Base-by-base conservation (phyloP, 192 early-diverging fungal genomes). In the Mortierella alpina region DNA sequence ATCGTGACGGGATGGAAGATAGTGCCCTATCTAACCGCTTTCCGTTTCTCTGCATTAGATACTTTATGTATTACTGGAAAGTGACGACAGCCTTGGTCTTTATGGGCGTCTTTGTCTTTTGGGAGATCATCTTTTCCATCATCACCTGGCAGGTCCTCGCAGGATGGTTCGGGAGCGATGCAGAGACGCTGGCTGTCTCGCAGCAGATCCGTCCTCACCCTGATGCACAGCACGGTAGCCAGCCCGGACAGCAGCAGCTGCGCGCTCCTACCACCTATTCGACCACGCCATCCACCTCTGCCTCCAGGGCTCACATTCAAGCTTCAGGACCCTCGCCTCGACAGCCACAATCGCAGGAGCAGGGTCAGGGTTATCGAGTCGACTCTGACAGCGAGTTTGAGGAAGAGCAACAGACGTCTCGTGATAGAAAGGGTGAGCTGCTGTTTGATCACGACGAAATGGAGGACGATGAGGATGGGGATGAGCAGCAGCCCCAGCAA, bases 1-100 rank as follows among this genome's bases (percentile, higher is more conserved):
- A 10, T 56, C 23, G 14, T 31, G 23, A 45, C 18, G 31, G 31
- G 31, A 31, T 31, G 31, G 1, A 1, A 31, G 31, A 31, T 3
- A 31, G 31, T 2, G 31, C 31, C 31, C 41, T 62, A n/a, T 15
- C 48, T n/a, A 41, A 62, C 54, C 20, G 13, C 31, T 42, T 7
- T 40, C 47, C 5, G 31, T 22, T n/a, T 12, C 58, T 41, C 7
- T 9, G 8, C 7, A 15, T 15, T 44, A 86, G 87, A 42, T 89
- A 86, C 18, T 87, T 86, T 31, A 89, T 89, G 88, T 89, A 87
- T 67, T 84, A 86, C 50, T 83, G 82, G 60, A 75, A 74, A 39
- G 22, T 86, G n/a, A 54, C 77, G 7, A 87, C 88, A 0, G 86
- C 83, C 2, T 49, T 87, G 46, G 68, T 74, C 6, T 89, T 87